Evolutionary conservation across 352 stramenopile genomes (phyloP).

Genomic region (Pythium grandisporangium): DNA sequence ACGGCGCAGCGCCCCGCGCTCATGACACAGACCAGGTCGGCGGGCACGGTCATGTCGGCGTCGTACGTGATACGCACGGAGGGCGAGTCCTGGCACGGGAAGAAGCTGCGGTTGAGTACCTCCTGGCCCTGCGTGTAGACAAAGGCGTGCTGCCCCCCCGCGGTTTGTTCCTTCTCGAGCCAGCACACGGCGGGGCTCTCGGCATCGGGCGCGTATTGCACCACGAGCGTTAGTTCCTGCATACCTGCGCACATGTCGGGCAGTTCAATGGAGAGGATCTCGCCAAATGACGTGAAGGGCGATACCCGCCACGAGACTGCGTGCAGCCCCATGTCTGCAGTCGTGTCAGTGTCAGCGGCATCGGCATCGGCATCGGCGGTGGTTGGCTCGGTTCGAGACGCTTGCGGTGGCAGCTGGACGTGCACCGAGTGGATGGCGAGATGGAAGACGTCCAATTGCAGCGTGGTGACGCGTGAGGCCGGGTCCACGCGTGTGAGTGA

Average conservation of each 20-base stretch:
- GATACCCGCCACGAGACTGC: constrained; percentile 23
- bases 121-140: constrained; percentile 84
- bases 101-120: constrained; percentile 79
- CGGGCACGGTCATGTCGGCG: constrained; percentile 86
- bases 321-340: background rate
- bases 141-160: constrained; percentile 65
- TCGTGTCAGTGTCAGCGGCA: background rate
- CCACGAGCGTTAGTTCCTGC: constrained; percentile 22
- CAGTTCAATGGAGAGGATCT: constrained; percentile 41
- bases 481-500: constrained; percentile 18
- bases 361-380: background rate
- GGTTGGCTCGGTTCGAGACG: too few species aligned
- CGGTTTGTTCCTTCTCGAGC: constrained; percentile 78
- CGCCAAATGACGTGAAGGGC: constrained; percentile 56
- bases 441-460: constrained; percentile 59
- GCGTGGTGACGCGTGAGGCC: background rate
- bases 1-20: constrained; percentile 44
- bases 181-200: constrained; percentile 76
- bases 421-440: constrained; percentile 38
- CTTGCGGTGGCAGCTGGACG: too few species aligned
- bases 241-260: constrained; percentile 8
- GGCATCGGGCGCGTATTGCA: constrained; percentile 52
- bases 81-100: constrained; percentile 90
- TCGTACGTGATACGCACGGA: constrained; percentile 95
- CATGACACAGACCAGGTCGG: constrained; percentile 88